Conservation (phyloP, 179 eudicot species). For the Amaranthus tricolor region DNA sequence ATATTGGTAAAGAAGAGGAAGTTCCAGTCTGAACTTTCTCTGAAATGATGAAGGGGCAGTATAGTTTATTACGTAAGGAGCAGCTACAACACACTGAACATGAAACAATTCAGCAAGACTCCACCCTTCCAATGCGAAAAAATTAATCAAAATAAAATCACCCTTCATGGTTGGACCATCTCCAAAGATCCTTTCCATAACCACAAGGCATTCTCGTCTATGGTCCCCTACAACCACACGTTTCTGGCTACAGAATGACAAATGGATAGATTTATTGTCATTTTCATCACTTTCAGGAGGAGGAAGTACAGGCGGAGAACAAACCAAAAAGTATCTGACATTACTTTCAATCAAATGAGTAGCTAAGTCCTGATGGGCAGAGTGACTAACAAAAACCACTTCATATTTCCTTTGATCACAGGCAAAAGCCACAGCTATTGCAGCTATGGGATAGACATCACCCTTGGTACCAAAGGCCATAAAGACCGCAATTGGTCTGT, state of each 20-base stretch:
- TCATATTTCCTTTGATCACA: conserved; percentile 54
- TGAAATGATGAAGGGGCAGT: conserved; percentile 90
- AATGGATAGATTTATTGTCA: conserved; percentile 31
- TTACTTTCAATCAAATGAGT: conserved; percentile 46
- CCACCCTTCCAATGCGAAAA: conserved; percentile 99
- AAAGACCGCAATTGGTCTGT: conserved; percentile 56
- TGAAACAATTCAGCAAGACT: conserved; percentile 82
- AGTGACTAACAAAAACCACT: conserved; percentile 71
- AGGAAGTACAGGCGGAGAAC: conserved; percentile 77
- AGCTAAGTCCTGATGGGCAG: conserved; percentile 73
- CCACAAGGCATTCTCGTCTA: conserved; percentile 56
- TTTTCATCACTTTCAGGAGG: conserved; percentile 39
- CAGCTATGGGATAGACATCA: conserved; percentile 83
- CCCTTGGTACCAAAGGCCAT: conserved; percentile 99
- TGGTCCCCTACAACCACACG: conserved; percentile 48
- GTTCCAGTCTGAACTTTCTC: conserved; percentile 58
- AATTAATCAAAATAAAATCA: conserved; percentile 79
- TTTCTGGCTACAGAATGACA: conserved; percentile 53
- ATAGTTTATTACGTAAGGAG: conserved; percentile 88
- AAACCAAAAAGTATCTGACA: conserved; percentile 51
- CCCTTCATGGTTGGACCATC: conserved; percentile 46
- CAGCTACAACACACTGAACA: conserved; percentile 73
- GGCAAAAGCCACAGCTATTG: conserved; percentile 87
- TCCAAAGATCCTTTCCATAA: conserved; percentile 66
- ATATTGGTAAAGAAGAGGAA: conserved; percentile 63